These are phyloP conservation scores for Volvox africanus DNA, from an alignment of 139 green algal species.

Conservation along the genomic window DNA sequence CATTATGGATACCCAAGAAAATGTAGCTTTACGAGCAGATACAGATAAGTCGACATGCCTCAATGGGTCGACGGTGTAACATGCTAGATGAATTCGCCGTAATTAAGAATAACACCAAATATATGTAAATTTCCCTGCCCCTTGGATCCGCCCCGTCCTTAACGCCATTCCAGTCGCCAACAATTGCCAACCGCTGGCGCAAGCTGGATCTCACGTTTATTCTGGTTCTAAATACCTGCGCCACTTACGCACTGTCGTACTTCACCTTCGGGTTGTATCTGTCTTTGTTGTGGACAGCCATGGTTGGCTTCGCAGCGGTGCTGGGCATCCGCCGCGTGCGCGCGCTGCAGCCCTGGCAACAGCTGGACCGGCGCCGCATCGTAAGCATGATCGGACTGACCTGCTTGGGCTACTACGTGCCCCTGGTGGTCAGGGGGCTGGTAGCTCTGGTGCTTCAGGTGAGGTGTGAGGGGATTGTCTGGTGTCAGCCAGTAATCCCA, in stretches of 20 bases:
- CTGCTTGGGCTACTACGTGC: slow-evolving; percentile 46
- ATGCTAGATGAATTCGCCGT: too few species aligned
- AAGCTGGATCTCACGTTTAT: slow-evolving; percentile 52
- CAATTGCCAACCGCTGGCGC: slow-evolving; percentile 38
- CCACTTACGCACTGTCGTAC: slow-evolving; percentile 47
- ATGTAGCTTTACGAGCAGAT: not conserved
- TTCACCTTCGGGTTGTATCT: slow-evolving; percentile 37
- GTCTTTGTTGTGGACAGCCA: not conserved
- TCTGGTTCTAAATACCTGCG: slow-evolving; percentile 45
- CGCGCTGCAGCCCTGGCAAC: slow-evolving; percentile 27
- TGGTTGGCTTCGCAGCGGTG: not conserved
- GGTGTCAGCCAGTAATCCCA: too few species aligned
- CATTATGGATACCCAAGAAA: not conserved
- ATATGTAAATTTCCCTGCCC: too few species aligned
- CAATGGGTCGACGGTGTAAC: too few species aligned
- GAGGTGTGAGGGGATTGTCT: not conserved
- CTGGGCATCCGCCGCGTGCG: slow-evolving; percentile 17
- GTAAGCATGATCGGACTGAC: slow-evolving; percentile 44
- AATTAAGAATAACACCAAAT: too few species aligned
- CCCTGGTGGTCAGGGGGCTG: slow-evolving; percentile 14
- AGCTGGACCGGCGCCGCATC: slow-evolving; percentile 31
- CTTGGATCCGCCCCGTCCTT: not conserved
- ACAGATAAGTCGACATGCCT: not conserved
- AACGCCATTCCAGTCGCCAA: not conserved
- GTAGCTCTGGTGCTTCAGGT: slow-evolving; percentile 22